Percentiles rank a stretch among this genome's conserved stretches.
These are phyloP conservation scores for Aureobasidium lini DNA, from an alignment of 2,329 filamentous ascomycete genomes.

Conservation along the genomic window DNA sequence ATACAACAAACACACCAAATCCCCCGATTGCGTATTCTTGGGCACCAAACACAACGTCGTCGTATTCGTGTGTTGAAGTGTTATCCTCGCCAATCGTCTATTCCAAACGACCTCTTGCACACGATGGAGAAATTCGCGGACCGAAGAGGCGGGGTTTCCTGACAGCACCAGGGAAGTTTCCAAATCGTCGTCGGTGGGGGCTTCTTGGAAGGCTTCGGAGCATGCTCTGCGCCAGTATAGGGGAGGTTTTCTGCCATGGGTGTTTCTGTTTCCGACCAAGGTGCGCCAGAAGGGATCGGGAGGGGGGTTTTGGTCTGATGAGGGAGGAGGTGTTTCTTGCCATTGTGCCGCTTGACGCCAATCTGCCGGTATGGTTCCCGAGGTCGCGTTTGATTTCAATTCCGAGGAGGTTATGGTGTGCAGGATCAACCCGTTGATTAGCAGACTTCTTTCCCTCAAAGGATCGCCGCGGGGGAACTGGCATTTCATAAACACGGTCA, in stretches of 20 bases:
- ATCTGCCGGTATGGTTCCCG: not conserved
- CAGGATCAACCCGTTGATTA: not conserved
- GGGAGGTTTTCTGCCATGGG: not conserved
- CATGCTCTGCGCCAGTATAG: slow-evolving; percentile 3
- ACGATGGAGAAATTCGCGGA: slow-evolving; percentile 1
- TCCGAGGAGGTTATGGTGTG: not conserved
- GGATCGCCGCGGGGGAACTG: not conserved
- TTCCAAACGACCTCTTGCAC: slow-evolving; percentile 9
- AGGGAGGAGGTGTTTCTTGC: not conserved
- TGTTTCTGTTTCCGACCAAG: slow-evolving; percentile 9
- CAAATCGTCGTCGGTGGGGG: not conserved
- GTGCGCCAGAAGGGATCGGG: slow-evolving; percentile 14
- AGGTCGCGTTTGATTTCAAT: not conserved
- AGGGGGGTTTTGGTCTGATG: not conserved
- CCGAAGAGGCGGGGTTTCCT: not conserved
- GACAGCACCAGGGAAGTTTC: not conserved
- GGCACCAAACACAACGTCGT: not conserved
- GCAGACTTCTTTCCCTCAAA: not conserved
- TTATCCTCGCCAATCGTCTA: not conserved
- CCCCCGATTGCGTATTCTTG: not conserved
- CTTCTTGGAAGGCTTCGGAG: slow-evolving; percentile 8
- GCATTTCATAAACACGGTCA: not conserved
- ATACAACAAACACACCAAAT: slow-evolving; percentile 3
- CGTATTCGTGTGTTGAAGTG: not conserved
- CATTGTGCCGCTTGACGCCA: not conserved